These are phyloP conservation scores for Daldinia loculata DNA, from an alignment of 495 filamentous ascomycete species.

Conservation along the genomic window DNA sequence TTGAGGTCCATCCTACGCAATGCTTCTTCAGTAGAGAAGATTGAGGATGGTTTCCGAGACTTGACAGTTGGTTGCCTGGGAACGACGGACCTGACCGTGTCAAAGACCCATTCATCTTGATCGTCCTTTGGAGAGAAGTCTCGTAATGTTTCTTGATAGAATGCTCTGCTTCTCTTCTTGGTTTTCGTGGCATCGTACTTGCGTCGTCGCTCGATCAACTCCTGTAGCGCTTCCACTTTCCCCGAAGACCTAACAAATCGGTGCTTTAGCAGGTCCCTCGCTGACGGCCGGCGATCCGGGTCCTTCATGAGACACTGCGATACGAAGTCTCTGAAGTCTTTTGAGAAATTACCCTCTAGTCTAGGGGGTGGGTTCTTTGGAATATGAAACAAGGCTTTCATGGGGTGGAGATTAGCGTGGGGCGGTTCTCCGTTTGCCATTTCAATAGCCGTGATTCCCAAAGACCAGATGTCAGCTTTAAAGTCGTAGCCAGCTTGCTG, in stretches of 20 bases:
- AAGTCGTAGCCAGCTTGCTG: slow-evolving; percentile 96
- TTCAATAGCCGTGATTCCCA: slow-evolving; percentile 96
- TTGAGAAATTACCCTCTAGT: slow-evolving; percentile 87
- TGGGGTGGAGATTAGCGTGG: slow-evolving; percentile 88
- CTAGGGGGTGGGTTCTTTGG: slow-evolving; percentile 88
- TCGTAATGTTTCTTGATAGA: slow-evolving; percentile 90
- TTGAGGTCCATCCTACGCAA: slow-evolving; percentile 69
- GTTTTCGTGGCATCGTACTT: slow-evolving; percentile 75
- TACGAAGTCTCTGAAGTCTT: slow-evolving; percentile 93
- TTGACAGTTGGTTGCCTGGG: slow-evolving; percentile 56
- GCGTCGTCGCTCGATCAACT: slow-evolving; percentile 85
- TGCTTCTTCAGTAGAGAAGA: slow-evolving; percentile 61
- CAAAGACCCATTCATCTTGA: slow-evolving; percentile 96
- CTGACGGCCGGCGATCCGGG: slow-evolving; percentile 80
- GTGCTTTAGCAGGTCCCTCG: slow-evolving; percentile 89
- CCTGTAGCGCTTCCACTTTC: slow-evolving; percentile 82
- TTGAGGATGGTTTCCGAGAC: slow-evolving; percentile 62
- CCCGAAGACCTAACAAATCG: slow-evolving; percentile 87
- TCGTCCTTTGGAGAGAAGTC: slow-evolving; percentile 73
- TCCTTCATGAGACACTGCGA: slow-evolving; percentile 90
- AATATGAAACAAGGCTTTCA: slow-evolving; percentile 98
- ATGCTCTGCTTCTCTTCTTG: slow-evolving; percentile 68
- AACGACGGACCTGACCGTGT: slow-evolving; percentile 78
- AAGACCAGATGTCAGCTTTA: slow-evolving; percentile 97
- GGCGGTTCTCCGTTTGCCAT: slow-evolving; percentile 93